Base-by-base conservation (phyloP, 371 early-diverging fungal genomes). In the Mortierella sp. region DNA sequence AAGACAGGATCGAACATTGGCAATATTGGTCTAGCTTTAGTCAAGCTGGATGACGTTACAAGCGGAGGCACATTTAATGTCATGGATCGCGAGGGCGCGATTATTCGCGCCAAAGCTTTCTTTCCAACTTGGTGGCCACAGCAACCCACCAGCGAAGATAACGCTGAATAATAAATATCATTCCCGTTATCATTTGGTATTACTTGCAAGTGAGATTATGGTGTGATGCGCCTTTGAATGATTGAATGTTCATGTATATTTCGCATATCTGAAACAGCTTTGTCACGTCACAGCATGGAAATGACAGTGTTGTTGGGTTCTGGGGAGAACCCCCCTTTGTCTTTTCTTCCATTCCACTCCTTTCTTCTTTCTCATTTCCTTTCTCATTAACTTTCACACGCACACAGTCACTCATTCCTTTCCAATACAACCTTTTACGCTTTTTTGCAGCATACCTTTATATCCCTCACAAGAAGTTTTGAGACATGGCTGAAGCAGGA, bases 21-120 rank as follows among this genome's bases (percentile, higher is more conserved):
- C 83, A 97, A 96, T 69, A 90, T 96, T 58, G 97, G 95, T 0
- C 85, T 97, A 55, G 97, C 96, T 8, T 87, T 97, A 83, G 86
- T 97, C 88, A 89, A 96, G 47, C 76, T 97, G 58, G 97, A 97
- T 32, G 85, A 88, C 36, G 90, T 94, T 3, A 59, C 63, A 0
- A 72, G 86, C 33, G 77, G 80, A 43, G 76, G 52, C 48, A 73
- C 66, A 1, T 87, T 88, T 61, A 70, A 72, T 4, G 81, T 86
- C 10, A 81, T 84, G 52, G 76, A 83, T 55, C 80, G 80, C 16
- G 80, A 79, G 45, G 83, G 87, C 2, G 74, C 73, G 7, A 77
- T 78, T 52, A 53, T 87, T 16, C 85, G 78, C n/a, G 65, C 86
- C 28, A 79, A 79, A 50, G 88, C 88, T 0, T 90, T 88, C 65